Conservation (phyloP, 805 yeast genomes). For the Schizosaccharomyces cryophilus region DNA sequence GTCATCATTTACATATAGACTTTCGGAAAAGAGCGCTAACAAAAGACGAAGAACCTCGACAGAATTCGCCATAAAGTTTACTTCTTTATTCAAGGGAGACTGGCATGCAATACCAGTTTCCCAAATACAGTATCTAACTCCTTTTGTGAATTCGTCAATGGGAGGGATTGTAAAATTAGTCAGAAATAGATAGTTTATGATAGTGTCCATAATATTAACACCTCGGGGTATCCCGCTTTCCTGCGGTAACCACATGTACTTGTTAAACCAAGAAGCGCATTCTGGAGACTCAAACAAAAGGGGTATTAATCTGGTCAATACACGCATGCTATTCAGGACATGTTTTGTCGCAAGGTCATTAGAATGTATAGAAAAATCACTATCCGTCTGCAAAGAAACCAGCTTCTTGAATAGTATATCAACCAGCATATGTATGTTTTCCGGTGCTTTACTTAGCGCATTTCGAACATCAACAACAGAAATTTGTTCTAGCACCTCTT, state of each 20-base stretch:
- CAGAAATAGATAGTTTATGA: background rate
- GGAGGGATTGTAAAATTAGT: background rate
- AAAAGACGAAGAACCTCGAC: conserved; percentile 41
- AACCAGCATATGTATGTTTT: background rate
- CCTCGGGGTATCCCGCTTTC: background rate
- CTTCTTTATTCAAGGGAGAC: conserved; percentile 9
- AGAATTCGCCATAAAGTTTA: background rate
- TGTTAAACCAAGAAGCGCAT: background rate
- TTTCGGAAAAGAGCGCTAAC: conserved; percentile 33
- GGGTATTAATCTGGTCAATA: background rate
- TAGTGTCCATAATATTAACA: background rate
- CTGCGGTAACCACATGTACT: background rate
- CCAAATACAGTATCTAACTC: background rate
- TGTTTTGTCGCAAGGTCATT: background rate
- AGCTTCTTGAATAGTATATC: background rate
- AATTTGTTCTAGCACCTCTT: background rate
- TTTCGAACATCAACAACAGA: background rate
- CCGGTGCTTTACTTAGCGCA: background rate
- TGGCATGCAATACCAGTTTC: background rate
- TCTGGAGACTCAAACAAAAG: background rate
- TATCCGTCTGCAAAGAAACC: background rate
- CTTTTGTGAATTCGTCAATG: background rate
- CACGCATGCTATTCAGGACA: background rate
- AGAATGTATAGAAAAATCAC: background rate
- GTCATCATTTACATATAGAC: conserved; percentile 25